These are phyloP conservation scores for Scleromitrula shiraiana DNA, from an alignment of 2,329 filamentous ascomycete species.

Conservation along the genomic window DNA sequence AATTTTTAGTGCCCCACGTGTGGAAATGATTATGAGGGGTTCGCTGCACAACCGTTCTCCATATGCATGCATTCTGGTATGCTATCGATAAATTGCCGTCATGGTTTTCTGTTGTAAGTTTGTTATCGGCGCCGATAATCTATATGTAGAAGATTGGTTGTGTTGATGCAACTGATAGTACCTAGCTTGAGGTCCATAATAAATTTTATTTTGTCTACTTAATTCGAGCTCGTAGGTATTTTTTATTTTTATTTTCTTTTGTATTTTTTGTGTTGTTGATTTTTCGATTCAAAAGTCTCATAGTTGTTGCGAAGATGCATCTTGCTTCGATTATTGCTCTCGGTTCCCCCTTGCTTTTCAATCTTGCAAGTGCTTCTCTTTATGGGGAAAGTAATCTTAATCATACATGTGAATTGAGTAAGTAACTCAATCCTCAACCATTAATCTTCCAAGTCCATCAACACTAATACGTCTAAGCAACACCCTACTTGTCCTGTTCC, in stretches of 20 bases:
- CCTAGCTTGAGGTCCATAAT: not conserved
- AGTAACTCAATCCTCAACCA: not conserved
- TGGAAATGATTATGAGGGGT: not conserved
- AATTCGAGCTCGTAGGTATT: not conserved
- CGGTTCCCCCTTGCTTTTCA: not conserved
- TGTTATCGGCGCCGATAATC: not conserved
- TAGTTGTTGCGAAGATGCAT: not conserved
- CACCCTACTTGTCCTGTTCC: slow-evolving; percentile 41
- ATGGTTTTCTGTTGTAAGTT: not conserved
- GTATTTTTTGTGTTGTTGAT: not conserved
- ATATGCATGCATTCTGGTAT: no score
- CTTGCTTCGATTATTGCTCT: not conserved
- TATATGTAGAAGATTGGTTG: not conserved
- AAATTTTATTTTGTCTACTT: not conserved
- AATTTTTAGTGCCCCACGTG: slow-evolving; percentile 5
- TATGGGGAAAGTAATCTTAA: slow-evolving; percentile 25
- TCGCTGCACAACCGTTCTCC: not conserved
- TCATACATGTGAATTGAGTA: slow-evolving; percentile 24
- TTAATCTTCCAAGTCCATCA: not conserved
- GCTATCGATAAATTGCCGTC: no score
- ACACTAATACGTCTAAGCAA: slow-evolving; percentile 15
- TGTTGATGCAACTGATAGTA: not conserved
- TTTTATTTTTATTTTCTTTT: not conserved
- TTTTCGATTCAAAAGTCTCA: not conserved
- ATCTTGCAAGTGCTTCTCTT: slow-evolving; percentile 12